Base-by-base conservation (phyloP, 768 basidiomycete species). In the Leccinum broughii region DNA sequence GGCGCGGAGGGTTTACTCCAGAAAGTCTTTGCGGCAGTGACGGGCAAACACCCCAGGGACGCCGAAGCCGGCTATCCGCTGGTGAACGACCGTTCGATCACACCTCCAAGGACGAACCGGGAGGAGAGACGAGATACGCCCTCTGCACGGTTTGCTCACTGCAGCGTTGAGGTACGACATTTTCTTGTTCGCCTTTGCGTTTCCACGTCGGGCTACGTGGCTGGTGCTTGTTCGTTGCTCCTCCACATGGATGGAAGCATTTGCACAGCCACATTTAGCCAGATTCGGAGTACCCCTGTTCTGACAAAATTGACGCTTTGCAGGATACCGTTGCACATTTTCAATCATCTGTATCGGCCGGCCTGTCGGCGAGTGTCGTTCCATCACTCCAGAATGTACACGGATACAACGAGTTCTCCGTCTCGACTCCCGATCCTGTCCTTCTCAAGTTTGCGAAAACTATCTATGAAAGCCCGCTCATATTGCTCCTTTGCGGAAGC, bases 331-430 rank as follows among this genome's bases (percentile, higher is more conserved):
- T 95, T 1, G 75, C 82, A 9, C 79, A 88, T 66, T 90, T 90
- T 69, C 81, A 83, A 20, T 88, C 91, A 1, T 86, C 89, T 3
- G 69, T 79, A 8, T 76, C 79, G 0, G 70, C 75, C 51, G 94
- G 94, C 20, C 78, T 97, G 5, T 72, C 88, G 1, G 77, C 81
- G 30, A 75, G 84, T 17, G 81, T 86, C 55, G 82, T 96, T 39
- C 78, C 85, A 2, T 75, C 79, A 26, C 78, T 95, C 24, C 85
- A 87, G 35, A 81, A 81, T 28, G 78, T 77, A 2, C 85, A 93
- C 64, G 94, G 94, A 3, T 95, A 93, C 72, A 98, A 98, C 77
- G 95, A 98, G 75, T 98, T 98, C 72, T 85, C 91, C 1, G 92
- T 98, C 13, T 82, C 84, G 0, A 78, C 89, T 0, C 87, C 93